Percentiles rank a stretch among this genome's conserved stretches.
phyloP scores from a whole-genome alignment of 1,139 yeast species.

The Sporopachydermia cereana region DNA sequence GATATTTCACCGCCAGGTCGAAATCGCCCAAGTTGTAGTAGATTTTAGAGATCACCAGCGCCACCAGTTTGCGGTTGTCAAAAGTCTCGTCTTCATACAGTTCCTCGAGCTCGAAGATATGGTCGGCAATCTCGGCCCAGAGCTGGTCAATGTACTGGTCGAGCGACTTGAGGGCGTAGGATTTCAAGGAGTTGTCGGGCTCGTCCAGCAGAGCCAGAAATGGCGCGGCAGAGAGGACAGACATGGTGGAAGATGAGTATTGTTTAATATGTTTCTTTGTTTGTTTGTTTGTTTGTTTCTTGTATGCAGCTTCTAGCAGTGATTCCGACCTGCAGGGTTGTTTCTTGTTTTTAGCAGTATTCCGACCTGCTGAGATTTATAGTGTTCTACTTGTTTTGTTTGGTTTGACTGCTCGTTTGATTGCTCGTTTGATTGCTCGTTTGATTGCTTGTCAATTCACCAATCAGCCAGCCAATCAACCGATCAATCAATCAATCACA shows the following conservation, averaged over 20 bases:
- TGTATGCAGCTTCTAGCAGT: constrained; percentile 5
- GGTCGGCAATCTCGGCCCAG: constrained; percentile 97
- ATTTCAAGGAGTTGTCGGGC: constrained; percentile 62
- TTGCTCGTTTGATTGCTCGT: too few species aligned
- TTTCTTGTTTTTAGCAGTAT: background rate
- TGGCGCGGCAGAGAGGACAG: constrained; percentile 74
- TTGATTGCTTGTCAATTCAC: too few species aligned
- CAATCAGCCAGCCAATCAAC: too few species aligned
- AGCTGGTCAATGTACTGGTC: constrained; percentile 78
- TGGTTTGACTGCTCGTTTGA: too few species aligned
- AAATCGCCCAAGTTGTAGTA: constrained; percentile 93
- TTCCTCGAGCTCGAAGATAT: constrained; percentile 76
- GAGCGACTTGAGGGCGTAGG: constrained; percentile 75
- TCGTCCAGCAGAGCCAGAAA: constrained; percentile 82
- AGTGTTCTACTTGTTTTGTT: too few species aligned
- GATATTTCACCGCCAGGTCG: constrained; percentile 80
- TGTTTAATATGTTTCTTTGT: too few species aligned
- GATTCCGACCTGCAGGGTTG: background rate
- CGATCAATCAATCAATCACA: too few species aligned
- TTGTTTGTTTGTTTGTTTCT: background rate
- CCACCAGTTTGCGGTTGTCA: constrained; percentile 73
- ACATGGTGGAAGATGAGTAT: too few species aligned
- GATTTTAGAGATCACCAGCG: constrained; percentile 78
- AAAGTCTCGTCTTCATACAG: constrained; percentile 77
- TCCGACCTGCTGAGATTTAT: too few species aligned